Conservation (phyloP, 2,329 filamentous ascomycete genomes). For the Capronia epimyces region DNA sequence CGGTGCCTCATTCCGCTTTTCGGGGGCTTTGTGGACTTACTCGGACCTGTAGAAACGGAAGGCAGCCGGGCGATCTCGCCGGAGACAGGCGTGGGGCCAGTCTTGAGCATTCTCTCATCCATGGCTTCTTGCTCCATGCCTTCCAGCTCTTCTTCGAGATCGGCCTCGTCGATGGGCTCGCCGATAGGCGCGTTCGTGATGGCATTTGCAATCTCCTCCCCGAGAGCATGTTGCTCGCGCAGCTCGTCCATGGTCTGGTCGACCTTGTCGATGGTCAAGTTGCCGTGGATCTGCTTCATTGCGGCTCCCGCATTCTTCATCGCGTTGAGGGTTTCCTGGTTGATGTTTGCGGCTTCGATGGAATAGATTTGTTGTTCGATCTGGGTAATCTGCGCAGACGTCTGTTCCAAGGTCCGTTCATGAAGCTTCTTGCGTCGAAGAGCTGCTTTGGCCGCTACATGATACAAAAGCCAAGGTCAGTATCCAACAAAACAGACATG, state of each 20-base stretch:
- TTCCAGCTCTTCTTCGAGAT: conserved; percentile 80
- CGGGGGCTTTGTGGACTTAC: conserved; percentile 51
- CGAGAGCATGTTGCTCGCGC: conserved; percentile 85
- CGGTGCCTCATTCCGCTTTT: too few species aligned
- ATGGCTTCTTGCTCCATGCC: conserved; percentile 84
- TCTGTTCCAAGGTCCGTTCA: conserved; percentile 88
- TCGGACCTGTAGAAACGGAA: conserved; percentile 64
- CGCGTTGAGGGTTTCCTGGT: conserved; percentile 87
- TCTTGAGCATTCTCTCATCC: conserved; percentile 89
- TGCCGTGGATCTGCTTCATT: conserved; percentile 89
- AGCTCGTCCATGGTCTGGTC: conserved; percentile 92
- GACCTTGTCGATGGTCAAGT: conserved; percentile 88
- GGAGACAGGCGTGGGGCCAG: conserved; percentile 73
- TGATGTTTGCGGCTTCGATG: conserved; percentile 98
- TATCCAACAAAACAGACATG: not conserved
- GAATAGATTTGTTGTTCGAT: conserved; percentile 93
- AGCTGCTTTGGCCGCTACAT: conserved; percentile 77
- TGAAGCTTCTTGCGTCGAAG: conserved; percentile 91
- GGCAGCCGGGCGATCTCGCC: conserved; percentile 75
- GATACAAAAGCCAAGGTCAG: conserved; percentile 11
- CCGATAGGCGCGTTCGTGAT: conserved; percentile 67
- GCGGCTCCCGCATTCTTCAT: conserved; percentile 88
- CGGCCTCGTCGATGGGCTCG: conserved; percentile 73
- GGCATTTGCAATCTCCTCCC: conserved; percentile 83
- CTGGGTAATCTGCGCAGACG: conserved; percentile 79